Base-by-base conservation (phyloP, 2,329 filamentous ascomycete genomes). In the Scedosporium aurantiacum region DNA sequence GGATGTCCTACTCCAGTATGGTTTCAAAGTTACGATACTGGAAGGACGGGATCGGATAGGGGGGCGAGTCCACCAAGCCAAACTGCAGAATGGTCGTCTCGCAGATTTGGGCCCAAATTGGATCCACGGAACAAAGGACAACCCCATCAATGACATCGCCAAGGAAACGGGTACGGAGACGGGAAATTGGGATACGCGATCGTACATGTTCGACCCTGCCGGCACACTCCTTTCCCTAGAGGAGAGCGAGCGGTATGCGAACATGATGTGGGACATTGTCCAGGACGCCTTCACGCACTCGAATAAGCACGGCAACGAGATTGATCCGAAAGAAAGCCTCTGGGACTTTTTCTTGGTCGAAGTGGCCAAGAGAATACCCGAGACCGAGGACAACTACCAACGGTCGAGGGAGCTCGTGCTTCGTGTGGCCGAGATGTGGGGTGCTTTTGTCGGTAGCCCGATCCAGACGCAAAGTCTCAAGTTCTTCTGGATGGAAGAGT, bases 401-500 rank as follows among this genome's bases (percentile, higher is more conserved):
- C 70, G 67, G 60, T 76, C 75, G 61, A 72, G 80, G 40, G 68
- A 72, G 16, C 71, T 76, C 10, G 69, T 83, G 21, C 70, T 81
- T 59, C 78, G 82, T 63, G 72, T 82, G 68, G 82, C 83, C 2
- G 82, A 87, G 66, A 78, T 84, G 67, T 90, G 88, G 86, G 88
- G 88, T 2, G 82, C 82, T 0, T 91, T 89, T 68, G 79, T 90
- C 5, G 88, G 88, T 14, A 86, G 81, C 63, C 80, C 83, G 0
- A 76, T 89, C 7, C 73, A 78, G 60, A 79, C 69, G 27, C 88
- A 91, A 70, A 90, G 86, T 66, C 75, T 91, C 37, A 89, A 86
- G 73, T 91, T 84, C 73, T 89, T 90, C 70, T 90, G 87, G 86
- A 70, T 91, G 4, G 88, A 91, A 69, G 87, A 91, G 71, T 89